phyloP scores from a whole-genome alignment of 257 asterid genomes.

The Perilla frutescens region DNA sequence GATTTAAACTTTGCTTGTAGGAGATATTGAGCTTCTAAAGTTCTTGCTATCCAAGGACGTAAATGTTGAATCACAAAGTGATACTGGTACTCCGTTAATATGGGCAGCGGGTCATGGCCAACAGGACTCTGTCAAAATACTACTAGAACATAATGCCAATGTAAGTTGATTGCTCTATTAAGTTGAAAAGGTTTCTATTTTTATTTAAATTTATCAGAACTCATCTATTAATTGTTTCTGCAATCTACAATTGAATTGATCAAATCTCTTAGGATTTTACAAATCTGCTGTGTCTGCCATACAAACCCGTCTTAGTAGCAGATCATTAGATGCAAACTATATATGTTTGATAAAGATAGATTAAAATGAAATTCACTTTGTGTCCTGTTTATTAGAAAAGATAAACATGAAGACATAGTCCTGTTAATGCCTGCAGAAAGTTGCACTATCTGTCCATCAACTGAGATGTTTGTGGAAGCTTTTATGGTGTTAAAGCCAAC shows the following conservation, averaged over 20 bases:
- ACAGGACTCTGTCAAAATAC: conserved; percentile 74
- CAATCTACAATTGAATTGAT: background rate
- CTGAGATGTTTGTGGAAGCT: conserved; percentile 1
- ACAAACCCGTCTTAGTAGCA: conserved; percentile 2
- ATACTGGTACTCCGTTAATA: conserved; percentile 90
- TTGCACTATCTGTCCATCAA: background rate
- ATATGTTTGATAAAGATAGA: background rate
- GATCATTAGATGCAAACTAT: background rate
- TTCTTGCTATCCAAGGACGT: conserved; percentile 66
- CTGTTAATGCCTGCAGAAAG: background rate
- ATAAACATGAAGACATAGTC: background rate
- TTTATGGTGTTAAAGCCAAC: background rate
- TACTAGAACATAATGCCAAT: conserved; percentile 79
- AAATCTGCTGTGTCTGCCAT: conserved; percentile 15
- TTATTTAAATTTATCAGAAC: background rate
- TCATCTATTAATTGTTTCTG: conserved; percentile 53
- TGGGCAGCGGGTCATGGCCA: conserved; percentile 99
- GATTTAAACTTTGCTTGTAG: conserved; percentile 58
- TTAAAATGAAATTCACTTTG: background rate
- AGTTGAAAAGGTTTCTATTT: conserved; percentile 27
- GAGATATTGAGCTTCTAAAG: conserved; percentile 70
- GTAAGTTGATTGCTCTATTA: conserved; percentile 48
- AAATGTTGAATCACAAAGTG: conserved; percentile 82
- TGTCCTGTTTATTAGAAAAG: background rate
- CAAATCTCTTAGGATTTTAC: conserved; percentile 17